These are phyloP conservation scores for Cardamine occulta DNA, from an alignment of 345 rosid genomes.

Conservation along the genomic window DNA sequence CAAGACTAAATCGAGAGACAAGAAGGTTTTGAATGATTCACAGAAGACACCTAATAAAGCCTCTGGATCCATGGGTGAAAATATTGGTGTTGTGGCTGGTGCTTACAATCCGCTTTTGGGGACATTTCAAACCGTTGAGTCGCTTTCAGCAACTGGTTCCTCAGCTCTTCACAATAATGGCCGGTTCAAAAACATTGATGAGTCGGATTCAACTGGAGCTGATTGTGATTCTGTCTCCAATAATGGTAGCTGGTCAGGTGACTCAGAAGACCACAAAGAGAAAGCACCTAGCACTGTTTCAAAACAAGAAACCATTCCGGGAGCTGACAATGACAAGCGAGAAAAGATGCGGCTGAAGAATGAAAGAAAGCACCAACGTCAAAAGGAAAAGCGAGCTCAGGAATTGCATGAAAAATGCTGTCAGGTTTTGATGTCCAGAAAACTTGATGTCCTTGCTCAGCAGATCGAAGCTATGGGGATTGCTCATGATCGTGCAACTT, in stretches of 20 bases:
- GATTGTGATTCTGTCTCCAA: constrained; percentile 89
- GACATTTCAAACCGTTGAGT: constrained; percentile 72
- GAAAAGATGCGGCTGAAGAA: constrained; percentile 92
- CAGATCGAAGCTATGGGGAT: constrained; percentile 86
- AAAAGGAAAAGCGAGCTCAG: constrained; percentile 88
- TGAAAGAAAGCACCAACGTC: constrained; percentile 92
- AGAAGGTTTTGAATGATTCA: constrained; percentile 69
- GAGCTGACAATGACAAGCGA: constrained; percentile 84
- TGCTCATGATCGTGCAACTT: constrained; percentile 76
- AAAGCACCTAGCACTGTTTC: constrained; percentile 53
- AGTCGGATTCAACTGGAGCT: constrained; percentile 67
- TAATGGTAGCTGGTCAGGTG: constrained; percentile 96
- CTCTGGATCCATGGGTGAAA: constrained; percentile 54
- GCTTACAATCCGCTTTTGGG: constrained; percentile 78
- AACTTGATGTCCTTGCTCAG: constrained; percentile 82
- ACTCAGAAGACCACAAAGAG: constrained; percentile 92
- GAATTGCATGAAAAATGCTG: constrained; percentile 83
- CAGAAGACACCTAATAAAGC: constrained; percentile 62
- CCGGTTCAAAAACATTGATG: constrained; percentile 76
- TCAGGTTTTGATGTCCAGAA: constrained; percentile 86
- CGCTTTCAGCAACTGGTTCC: constrained; percentile 54
- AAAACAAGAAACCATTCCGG: constrained; percentile 65
- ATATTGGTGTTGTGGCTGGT: constrained; percentile 61
- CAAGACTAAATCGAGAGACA: constrained; percentile 77
- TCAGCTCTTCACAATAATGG: constrained; percentile 63